Evolutionary conservation across 768 basidiomycete species (phyloP).

Genomic region (Russula vinacea): DNA sequence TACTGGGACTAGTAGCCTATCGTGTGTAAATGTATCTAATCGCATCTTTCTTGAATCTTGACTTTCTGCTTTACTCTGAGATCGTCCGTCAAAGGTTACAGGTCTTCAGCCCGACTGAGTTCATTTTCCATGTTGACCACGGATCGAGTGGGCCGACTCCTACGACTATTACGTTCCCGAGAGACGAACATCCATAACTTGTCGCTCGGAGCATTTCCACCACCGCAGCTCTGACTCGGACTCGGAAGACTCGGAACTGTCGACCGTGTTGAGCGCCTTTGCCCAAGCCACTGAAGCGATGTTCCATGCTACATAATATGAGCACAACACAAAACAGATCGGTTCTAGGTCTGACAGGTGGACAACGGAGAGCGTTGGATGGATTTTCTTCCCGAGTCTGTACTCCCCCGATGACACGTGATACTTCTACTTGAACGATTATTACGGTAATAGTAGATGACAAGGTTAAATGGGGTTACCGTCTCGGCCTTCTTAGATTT

Average conservation of each 20-base stretch:
- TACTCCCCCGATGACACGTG: neutral
- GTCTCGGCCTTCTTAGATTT: neutral
- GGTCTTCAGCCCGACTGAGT: neutral
- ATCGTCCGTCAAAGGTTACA: neutral
- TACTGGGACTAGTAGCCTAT: neutral
- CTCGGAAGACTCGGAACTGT: too few species aligned
- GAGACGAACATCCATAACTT: neutral
- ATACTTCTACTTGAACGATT: neutral
- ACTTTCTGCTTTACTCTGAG: neutral
- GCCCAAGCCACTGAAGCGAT: neutral
- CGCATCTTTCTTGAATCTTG: neutral
- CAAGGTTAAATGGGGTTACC: neutral
- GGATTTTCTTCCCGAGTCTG: neutral
- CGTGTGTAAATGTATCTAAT: conserved; percentile 4
- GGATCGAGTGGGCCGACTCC: neutral
- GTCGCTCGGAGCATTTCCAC: neutral
- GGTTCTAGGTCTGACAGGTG: too few species aligned
- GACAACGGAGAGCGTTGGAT: too few species aligned
- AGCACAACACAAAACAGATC: neutral
- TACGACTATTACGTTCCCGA: neutral
- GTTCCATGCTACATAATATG: neutral
- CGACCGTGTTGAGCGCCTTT: neutral
- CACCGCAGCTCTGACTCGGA: neutral
- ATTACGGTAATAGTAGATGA: neutral
- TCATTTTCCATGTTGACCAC: neutral